Evolutionary conservation across 2,329 filamentous ascomycete genomes (phyloP).

Genomic region (Ophiostoma populinum): DNA sequence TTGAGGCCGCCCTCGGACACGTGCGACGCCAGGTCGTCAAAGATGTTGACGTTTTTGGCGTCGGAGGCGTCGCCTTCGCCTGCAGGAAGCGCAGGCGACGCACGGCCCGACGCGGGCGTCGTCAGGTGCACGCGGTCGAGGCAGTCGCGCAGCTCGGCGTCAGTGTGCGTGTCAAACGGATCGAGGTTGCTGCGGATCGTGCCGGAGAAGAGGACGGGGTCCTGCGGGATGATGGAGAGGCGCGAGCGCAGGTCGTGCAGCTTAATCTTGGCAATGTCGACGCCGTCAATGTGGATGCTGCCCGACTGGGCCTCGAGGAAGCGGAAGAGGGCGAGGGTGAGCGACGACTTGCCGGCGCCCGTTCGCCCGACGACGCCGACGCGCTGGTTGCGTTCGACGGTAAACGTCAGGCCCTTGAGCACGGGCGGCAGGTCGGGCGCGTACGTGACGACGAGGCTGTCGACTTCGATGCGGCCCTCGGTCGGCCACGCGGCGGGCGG

Average conservation of each 20-base stretch:
- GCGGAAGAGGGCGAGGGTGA: conserved; percentile 61
- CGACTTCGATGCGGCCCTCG: conserved; percentile 55
- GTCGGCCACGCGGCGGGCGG: conserved; percentile 60
- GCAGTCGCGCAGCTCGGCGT: conserved; percentile 51
- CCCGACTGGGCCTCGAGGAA: conserved; percentile 55
- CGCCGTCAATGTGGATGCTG: conserved; percentile 50
- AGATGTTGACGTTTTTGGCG: conserved; percentile 43
- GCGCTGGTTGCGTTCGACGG: conserved; percentile 47
- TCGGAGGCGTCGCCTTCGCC: conserved; percentile 16
- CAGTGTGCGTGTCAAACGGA: conserved; percentile 53
- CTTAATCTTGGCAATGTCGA: conserved; percentile 57
- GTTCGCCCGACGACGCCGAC: conserved; percentile 66
- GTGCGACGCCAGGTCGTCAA: conserved; percentile 41
- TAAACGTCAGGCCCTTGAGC: conserved; percentile 51
- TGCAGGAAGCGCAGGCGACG: conserved; percentile 17
- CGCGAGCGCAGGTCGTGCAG: conserved; percentile 55
- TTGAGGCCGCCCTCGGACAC: conserved; percentile 60
- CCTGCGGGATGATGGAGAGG: conserved; percentile 64
- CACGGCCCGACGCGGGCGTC: conserved; percentile 20
- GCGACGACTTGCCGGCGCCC: conserved; percentile 59
- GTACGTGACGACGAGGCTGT: conserved; percentile 55
- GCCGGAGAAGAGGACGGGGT: conserved; percentile 67
- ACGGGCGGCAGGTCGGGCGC: conserved; percentile 54
- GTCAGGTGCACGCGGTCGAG: conserved; percentile 53
- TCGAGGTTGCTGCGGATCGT: conserved; percentile 64